Percentiles rank a stretch among this genome's conserved stretches.
Evolutionary conservation across 129 eudicot genomes (phyloP).

Genomic region (Ambrosia trifida): DNA sequence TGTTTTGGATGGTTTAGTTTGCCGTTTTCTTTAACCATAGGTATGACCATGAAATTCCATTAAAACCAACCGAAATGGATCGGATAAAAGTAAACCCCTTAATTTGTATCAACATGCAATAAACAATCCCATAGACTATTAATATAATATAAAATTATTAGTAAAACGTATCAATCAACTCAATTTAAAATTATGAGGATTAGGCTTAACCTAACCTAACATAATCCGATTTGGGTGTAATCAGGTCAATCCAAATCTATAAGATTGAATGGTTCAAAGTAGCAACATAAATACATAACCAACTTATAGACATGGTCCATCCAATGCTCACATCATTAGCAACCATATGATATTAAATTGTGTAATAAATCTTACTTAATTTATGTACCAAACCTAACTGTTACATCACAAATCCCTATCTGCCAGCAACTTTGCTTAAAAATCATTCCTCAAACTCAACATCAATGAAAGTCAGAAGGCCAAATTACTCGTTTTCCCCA

Average conservation of each 20-base stretch:
- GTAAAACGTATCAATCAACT: not conserved
- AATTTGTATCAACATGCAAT: too few relatives aligned
- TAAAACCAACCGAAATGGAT: too few relatives aligned
- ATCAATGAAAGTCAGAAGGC: not conserved
- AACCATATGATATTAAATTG: not conserved
- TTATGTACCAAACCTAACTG: constrained; percentile 5
- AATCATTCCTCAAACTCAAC: not conserved
- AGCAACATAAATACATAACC: not conserved
- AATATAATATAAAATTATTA: not conserved
- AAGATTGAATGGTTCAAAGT: not conserved
- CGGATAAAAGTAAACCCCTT: too few relatives aligned
- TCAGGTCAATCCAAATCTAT: not conserved
- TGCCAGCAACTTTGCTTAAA: not conserved
- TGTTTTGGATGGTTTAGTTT: too few relatives aligned
- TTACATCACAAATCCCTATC: constrained; percentile 8
- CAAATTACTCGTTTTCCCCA: not conserved
- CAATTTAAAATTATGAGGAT: not conserved
- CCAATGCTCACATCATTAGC: not conserved
- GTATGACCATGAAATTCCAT: too few relatives aligned
- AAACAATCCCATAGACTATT: not conserved
- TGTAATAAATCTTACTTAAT: not conserved
- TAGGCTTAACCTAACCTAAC: not conserved
- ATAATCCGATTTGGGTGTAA: not conserved
- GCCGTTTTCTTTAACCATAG: too few relatives aligned
- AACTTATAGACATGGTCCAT: constrained; percentile 11